A percentile compares a stretch with the other conserved stretches of the same genome.
Conservation (phyloP, 345 rosid genomes). For the Linum trigynum region DNA sequence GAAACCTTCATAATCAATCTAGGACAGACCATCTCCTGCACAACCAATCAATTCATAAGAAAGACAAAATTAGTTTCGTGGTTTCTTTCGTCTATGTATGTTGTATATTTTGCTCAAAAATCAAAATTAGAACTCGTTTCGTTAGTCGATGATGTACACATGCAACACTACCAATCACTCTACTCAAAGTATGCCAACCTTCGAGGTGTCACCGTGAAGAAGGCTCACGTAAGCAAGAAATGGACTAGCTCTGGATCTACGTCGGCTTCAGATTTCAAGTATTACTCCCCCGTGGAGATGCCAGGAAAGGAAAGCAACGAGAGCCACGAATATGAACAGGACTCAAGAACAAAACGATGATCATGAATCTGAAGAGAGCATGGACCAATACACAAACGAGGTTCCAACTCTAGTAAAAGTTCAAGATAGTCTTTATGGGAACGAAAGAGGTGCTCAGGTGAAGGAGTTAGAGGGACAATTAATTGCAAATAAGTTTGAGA, state of each 20-base stretch:
- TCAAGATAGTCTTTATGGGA: conserved; percentile 8
- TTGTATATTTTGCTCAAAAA: no score
- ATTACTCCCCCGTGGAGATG: conserved; percentile 48
- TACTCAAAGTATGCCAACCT: conserved; percentile 22
- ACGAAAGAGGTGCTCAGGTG: conserved; percentile 19
- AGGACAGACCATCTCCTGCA: no score
- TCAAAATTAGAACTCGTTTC: conserved; percentile 24
- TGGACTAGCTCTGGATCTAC: conserved; percentile 12
- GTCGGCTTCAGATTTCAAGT: conserved; percentile 43
- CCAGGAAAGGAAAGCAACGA: conserved; percentile 33
- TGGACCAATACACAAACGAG: conserved; percentile 26
- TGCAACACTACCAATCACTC: conserved; percentile 42
- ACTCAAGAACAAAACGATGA: conserved; percentile 22
- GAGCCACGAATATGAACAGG: conserved; percentile 1
- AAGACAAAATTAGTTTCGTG: no score
- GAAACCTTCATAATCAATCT: no score
- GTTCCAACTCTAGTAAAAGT: conserved; percentile 27
- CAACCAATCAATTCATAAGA: no score
- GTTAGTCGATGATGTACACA: conserved; percentile 39
- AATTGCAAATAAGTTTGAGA: conserved; percentile 30
- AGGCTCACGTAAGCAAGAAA: conserved; percentile 12
- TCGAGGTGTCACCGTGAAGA: conserved; percentile 20
- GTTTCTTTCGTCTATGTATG: no score
- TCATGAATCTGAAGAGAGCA: no score
- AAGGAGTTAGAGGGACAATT: conserved; percentile 44